These are phyloP conservation scores for Globisporangium spinosum DNA, from an alignment of 352 stramenopile genomes.

Conservation along the genomic window DNA sequence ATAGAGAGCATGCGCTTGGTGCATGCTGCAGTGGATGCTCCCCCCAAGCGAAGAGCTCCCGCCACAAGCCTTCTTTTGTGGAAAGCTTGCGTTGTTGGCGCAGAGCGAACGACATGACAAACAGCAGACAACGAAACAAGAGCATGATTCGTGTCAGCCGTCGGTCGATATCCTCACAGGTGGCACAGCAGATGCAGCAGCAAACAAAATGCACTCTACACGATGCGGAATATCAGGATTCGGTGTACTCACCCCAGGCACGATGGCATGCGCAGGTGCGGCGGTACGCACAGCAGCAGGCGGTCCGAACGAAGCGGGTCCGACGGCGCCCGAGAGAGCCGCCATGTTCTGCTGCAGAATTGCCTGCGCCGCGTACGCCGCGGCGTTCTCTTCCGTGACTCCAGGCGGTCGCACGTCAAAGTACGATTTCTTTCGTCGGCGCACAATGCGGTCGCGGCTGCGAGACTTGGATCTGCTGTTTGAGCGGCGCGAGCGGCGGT, in stretches of 20 bases:
- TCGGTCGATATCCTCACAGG: constrained; percentile 10
- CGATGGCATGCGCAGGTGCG: constrained; percentile 13
- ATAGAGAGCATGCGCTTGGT: constrained; percentile 2
- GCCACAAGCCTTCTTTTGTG: not conserved
- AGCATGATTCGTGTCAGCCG: constrained; percentile 32
- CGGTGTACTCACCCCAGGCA: constrained; percentile 18
- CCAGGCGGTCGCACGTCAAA: constrained; percentile 80
- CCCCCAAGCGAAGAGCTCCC: not conserved
- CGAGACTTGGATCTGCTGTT: constrained; percentile 36
- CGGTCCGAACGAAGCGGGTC: constrained; percentile 59
- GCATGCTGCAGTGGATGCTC: not conserved
- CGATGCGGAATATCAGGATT: not conserved
- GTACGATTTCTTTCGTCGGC: constrained; percentile 71
- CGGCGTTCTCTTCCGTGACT: constrained; percentile 80
- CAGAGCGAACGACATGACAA: constrained; percentile 22
- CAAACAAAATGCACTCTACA: not conserved
- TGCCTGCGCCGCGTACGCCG: constrained; percentile 75
- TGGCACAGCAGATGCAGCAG: constrained; percentile 7
- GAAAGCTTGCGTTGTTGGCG: not conserved
- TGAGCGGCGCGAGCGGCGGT: constrained; percentile 35
- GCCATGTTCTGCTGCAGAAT: constrained; percentile 86
- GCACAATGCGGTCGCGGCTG: constrained; percentile 41
- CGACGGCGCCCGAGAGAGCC: constrained; percentile 55
- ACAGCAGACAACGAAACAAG: constrained; percentile 50
- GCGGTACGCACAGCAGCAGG: constrained; percentile 15